phyloP scores from a whole-genome alignment of 2,329 filamentous ascomycete genomes.

The Penicillium sp. region DNA sequence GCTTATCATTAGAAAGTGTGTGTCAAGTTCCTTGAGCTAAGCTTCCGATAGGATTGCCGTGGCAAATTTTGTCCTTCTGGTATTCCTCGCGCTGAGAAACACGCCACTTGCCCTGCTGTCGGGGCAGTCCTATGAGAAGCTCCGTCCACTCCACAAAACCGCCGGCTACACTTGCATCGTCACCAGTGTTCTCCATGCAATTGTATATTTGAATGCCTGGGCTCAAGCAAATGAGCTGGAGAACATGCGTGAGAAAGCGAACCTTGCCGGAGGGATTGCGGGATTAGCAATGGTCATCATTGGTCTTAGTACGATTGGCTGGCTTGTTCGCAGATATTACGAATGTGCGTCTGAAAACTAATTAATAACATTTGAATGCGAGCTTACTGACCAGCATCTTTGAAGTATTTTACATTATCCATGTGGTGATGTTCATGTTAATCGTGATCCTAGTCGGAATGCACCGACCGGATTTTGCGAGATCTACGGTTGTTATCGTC shows the following conservation, averaged over 20 bases:
- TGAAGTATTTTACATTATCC: slow-evolving; percentile 15
- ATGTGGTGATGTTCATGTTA: slow-evolving; percentile 14
- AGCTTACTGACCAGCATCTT: neutral
- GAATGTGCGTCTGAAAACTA: slow-evolving; percentile 29
- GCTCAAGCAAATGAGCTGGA: slow-evolving; percentile 50
- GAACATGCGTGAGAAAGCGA: slow-evolving; percentile 31
- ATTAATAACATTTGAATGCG: neutral
- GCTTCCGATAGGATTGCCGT: slow-evolving; percentile 47
- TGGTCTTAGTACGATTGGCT: slow-evolving; percentile 27
- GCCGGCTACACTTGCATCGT: slow-evolving; percentile 55
- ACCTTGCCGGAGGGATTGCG: slow-evolving; percentile 55
- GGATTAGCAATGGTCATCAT: slow-evolving; percentile 52
- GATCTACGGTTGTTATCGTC: slow-evolving; percentile 47
- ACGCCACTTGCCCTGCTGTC: slow-evolving; percentile 59
- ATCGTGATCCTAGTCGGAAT: slow-evolving; percentile 14
- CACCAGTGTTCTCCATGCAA: slow-evolving; percentile 49
- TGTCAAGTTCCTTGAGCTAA: neutral
- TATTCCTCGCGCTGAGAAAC: slow-evolving; percentile 61
- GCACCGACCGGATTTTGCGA: slow-evolving; percentile 53
- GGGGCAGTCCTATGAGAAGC: slow-evolving; percentile 59
- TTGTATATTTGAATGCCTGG: slow-evolving; percentile 27
- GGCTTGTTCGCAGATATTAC: slow-evolving; percentile 12
- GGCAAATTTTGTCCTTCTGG: slow-evolving; percentile 54
- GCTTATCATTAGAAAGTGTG: neutral
- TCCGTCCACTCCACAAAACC: slow-evolving; percentile 60